Percentiles rank a stretch among this genome's conserved stretches.
Evolutionary conservation across 495 filamentous ascomycete genomes (phyloP).

Genomic region (Penicillium canariense): DNA sequence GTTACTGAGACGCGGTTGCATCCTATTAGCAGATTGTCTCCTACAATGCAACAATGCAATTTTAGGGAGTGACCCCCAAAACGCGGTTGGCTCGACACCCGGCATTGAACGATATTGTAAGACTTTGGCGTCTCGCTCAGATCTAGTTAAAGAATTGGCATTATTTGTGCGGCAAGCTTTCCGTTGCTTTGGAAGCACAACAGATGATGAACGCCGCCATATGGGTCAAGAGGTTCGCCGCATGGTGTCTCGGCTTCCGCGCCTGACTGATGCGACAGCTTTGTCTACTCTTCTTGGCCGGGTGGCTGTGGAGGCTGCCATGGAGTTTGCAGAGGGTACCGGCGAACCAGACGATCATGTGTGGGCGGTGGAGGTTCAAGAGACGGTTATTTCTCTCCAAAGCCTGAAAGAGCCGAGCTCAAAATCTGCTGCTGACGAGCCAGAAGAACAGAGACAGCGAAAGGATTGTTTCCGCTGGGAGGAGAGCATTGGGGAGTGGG

Average conservation of each 20-base stretch:
- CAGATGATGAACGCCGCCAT: slow-evolving; percentile 22
- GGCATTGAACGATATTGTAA: slow-evolving; percentile 18
- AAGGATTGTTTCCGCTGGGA: slow-evolving; percentile 49
- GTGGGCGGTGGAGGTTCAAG: slow-evolving; percentile 49
- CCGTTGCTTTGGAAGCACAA: slow-evolving; percentile 31
- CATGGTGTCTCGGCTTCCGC: slow-evolving; percentile 31
- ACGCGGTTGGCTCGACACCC: slow-evolving; percentile 5
- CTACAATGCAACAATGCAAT: slow-evolving; percentile 33
- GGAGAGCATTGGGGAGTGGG: slow-evolving; percentile 55
- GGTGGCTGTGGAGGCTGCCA: slow-evolving; percentile 48
- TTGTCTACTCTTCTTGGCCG: slow-evolving; percentile 33
- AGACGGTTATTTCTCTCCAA: slow-evolving; percentile 28
- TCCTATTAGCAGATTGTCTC: slow-evolving; percentile 35
- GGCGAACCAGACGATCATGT: slow-evolving; percentile 47
- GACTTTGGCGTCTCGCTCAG: slow-evolving; percentile 28
- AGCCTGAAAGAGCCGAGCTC: slow-evolving; percentile 1
- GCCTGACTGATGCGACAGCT: slow-evolving; percentile 20
- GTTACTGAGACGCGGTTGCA: slow-evolving; percentile 37
- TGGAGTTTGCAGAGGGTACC: slow-evolving; percentile 46
- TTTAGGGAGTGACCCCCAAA: neutral
- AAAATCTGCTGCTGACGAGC: slow-evolving; percentile 19
- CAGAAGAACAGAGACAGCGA: slow-evolving; percentile 7
- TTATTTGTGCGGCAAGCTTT: slow-evolving; percentile 37
- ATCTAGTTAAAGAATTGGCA: slow-evolving; percentile 39
- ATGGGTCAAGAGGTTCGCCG: slow-evolving; percentile 28